A percentile compares a stretch with the other conserved stretches of the same genome.
These are phyloP conservation scores for Fusarium pseudocircinatum DNA, from an alignment of 2,329 filamentous ascomycete species.

Conservation along the genomic window DNA sequence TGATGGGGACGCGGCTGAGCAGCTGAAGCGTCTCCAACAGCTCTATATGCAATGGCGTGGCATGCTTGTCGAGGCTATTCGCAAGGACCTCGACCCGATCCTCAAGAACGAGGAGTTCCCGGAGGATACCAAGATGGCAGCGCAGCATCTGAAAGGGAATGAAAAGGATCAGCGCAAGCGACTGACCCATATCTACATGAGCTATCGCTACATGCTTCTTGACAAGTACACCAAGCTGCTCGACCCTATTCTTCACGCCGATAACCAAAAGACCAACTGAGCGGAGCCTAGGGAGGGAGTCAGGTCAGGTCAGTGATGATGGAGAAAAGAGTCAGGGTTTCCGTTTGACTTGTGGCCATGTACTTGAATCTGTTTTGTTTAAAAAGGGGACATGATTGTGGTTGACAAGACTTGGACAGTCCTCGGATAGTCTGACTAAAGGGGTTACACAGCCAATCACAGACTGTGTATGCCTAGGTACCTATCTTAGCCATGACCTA, in stretches of 20 bases:
- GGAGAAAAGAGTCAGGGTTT: background rate
- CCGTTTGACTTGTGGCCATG: background rate
- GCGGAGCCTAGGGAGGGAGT: background rate
- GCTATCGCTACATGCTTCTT: conserved; percentile 16
- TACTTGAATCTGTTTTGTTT: background rate
- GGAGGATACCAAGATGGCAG: background rate
- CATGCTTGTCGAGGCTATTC: conserved; percentile 15
- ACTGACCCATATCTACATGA: conserved; percentile 3
- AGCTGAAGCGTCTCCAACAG: background rate
- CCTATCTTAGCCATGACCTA: background rate
- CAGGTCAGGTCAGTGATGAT: background rate
- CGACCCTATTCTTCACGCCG: conserved; percentile 10
- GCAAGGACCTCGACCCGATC: conserved; percentile 18
- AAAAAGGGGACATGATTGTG: background rate
- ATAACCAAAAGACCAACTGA: background rate
- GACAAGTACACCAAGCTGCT: background rate
- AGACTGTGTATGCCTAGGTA: background rate
- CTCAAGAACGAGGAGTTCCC: conserved; percentile 2
- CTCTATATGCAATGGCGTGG: conserved; percentile 32
- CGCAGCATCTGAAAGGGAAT: background rate
- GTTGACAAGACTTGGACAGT: background rate
- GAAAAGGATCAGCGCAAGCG: conserved; percentile 10
- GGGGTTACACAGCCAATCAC: conserved; percentile 4
- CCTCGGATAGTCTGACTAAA: background rate
- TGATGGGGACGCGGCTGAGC: background rate